Evolutionary conservation across 2,329 filamentous ascomycete genomes (phyloP), one percentile per base, ranked within the genome.

Genomic region (Akanthomyces uredinophilus): DNA sequence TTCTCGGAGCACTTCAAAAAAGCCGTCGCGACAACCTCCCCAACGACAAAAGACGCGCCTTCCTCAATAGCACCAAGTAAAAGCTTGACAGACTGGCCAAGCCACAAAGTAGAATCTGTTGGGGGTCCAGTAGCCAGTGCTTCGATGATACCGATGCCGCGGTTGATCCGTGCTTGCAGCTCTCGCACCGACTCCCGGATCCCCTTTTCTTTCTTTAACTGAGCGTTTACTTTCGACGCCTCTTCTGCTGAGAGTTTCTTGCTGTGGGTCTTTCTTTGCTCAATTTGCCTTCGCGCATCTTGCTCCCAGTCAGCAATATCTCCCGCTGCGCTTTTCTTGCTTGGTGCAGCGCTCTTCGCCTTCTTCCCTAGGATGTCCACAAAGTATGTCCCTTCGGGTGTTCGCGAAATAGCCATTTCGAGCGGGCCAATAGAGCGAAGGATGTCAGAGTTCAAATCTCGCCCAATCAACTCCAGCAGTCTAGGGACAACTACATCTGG

Each of bases 261-360:
- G 68, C 92, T 87, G 64, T 90, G 86, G 1, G 94, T 94, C 74
- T 94, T 96, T 79, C 98, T 99, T 71, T 91, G 83, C n/a, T 93
- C 92, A 46, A 99, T 77, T 69, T 97, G 92, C 44, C 86, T 83
- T 62, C 93, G 84, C 8, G 99, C 81, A 66, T 99, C 95, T 72
- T 94, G 90, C 75, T 99, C 95, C 95, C 96, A 99, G 75, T 96
- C 97, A 46, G 97, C 76, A 1, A 92, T 96, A 68, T 99, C 92
- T 69, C 97, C 96, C 72, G 98, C 95, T 73, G 96, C 97, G 54
- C 86, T 88, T 69, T 92, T 96, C 77, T 96, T 98, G 75, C 92
- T 89, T 3, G 92, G 87, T 2, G 89, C 78, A 43, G 81, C 79
- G 64, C 85, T 85, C 63, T 86, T 85, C 1, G 87, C 79, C 72